phyloP scores from a whole-genome alignment of 2,329 filamentous ascomycete genomes.

The Pseudogymnoascus sp. region DNA sequence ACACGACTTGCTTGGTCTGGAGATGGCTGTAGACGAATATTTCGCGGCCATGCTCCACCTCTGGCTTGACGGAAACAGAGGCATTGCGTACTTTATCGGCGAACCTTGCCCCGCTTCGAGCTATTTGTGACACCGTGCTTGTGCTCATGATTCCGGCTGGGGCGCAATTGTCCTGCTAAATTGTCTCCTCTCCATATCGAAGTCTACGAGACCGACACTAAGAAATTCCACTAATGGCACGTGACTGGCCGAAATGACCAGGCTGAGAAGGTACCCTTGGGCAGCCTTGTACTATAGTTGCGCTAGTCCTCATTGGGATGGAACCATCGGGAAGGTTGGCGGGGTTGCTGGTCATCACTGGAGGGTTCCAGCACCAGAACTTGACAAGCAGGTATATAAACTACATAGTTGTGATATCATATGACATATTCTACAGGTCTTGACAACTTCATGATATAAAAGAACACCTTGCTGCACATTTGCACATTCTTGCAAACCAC shows the following conservation, averaged over 20 bases:
- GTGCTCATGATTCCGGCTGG: neutral
- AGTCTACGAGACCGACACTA: slow-evolving; percentile 2
- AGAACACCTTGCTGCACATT: neutral
- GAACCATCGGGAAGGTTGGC: slow-evolving; percentile 5
- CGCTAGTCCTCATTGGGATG: neutral
- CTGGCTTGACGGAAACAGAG: slow-evolving; percentile 3
- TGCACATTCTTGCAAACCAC: neutral
- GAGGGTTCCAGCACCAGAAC: neutral
- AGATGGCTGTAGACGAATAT: slow-evolving; percentile 34
- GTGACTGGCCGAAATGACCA: neutral
- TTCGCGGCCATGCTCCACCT: slow-evolving; percentile 27
- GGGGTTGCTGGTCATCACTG: slow-evolving; percentile 3
- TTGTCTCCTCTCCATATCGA: slow-evolving; percentile 9
- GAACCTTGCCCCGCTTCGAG: neutral
- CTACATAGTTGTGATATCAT: neutral
- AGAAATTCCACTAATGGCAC: neutral
- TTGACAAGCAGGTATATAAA: neutral
- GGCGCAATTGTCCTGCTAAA: slow-evolving; percentile 10
- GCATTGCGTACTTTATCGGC: slow-evolving; percentile 11
- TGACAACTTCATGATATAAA: neutral
- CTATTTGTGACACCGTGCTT: slow-evolving; percentile 7
- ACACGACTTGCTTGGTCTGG: slow-evolving; percentile 33
- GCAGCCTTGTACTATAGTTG: neutral
- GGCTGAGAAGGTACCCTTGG: neutral
- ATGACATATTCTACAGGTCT: neutral